Evolutionary conservation across 495 filamentous ascomycete species (phyloP).

Genomic region (Parathielavia hyrcaniae): DNA sequence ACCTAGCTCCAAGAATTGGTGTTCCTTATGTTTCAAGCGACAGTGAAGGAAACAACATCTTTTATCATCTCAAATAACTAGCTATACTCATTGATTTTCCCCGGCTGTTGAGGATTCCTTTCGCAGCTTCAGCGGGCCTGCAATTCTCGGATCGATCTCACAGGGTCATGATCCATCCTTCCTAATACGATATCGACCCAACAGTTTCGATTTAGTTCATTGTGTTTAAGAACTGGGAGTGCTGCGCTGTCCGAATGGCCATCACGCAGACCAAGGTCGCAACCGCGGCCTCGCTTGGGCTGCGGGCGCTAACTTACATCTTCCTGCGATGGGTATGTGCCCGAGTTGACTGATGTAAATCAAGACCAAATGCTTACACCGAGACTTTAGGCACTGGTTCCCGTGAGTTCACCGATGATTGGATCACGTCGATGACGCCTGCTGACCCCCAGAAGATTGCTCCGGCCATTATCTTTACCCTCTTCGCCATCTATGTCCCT

Average conservation of each 20-base stretch:
- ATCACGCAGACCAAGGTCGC: conserved; percentile 30
- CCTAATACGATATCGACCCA: not conserved
- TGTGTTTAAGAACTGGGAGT: not conserved
- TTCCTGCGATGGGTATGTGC: conserved; percentile 81
- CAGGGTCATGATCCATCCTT: not conserved
- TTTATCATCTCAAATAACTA: not conserved
- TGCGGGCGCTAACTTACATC: conserved; percentile 59
- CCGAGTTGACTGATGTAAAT: not conserved
- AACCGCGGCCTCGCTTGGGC: conserved; percentile 44
- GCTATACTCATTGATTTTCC: not conserved
- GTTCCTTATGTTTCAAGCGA: not conserved
- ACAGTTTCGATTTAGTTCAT: not conserved
- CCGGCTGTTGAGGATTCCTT: not conserved
- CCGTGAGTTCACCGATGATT: conserved; percentile 32
- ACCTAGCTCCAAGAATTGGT: not conserved
- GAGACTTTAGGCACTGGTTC: conserved; percentile 22
- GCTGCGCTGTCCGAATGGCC: conserved; percentile 12
- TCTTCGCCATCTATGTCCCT: conserved; percentile 66
- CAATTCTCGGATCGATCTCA: not conserved
- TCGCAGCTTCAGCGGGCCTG: not conserved
- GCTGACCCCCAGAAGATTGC: conserved; percentile 44
- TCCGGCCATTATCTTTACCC: conserved; percentile 59
- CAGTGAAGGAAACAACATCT: not conserved
- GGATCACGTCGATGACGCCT: not conserved
- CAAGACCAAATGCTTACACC: conserved; percentile 16